Conservation (phyloP, 176 grass and related monocot species). For the Bonia amplexicaulis region DNA sequence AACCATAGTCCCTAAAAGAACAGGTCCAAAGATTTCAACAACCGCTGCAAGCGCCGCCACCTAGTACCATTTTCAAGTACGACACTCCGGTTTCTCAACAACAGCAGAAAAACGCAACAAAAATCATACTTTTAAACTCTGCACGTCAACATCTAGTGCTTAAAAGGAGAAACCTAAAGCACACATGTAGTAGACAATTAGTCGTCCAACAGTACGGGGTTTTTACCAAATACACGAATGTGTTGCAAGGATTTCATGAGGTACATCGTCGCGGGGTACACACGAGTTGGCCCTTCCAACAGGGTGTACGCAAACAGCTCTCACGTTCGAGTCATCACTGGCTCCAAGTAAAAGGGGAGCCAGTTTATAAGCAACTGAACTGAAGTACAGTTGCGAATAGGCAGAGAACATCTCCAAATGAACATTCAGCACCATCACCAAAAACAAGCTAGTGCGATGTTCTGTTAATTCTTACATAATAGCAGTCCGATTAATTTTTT, state of each 20-base stretch:
- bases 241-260: background rate
- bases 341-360: conserved; percentile 17
- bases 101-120: background rate
- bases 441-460: conserved; percentile 29
- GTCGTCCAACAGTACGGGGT: background rate
- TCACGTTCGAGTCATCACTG: background rate
- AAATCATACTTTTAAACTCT: background rate
- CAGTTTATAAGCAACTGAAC: background rate
- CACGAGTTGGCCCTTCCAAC: conserved; percentile 14
- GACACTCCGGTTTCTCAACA: no score
- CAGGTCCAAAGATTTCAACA: background rate
- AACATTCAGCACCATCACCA: conserved; percentile 23
- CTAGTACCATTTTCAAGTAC: background rate
- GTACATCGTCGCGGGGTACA: background rate
- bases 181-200: background rate
- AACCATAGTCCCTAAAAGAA: no score
- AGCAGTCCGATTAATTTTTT: background rate
- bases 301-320: background rate
- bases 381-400: background rate
- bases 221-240: background rate
- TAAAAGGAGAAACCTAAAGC: background rate
- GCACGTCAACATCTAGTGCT: background rate
- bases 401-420: background rate
- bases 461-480: background rate
- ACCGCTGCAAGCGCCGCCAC: background rate